phyloP scores from a whole-genome alignment of 306 rosid genomes.

The Ochetophila trinervis region DNA sequence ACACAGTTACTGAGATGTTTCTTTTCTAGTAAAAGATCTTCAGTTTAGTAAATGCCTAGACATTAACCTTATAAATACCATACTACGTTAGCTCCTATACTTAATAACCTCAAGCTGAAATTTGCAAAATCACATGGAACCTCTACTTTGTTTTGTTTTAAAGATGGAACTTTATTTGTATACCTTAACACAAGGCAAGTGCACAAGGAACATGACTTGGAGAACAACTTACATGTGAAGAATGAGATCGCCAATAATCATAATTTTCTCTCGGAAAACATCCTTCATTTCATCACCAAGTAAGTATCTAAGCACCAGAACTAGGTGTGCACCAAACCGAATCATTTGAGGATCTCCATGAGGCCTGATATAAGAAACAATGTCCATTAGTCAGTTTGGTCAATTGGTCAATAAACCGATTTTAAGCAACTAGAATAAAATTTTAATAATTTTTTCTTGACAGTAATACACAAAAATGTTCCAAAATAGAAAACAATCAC shows the following conservation, averaged over 20 bases:
- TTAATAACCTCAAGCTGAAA: neutral
- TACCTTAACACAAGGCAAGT: conserved; percentile 10
- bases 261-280: conserved; percentile 69
- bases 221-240: conserved; percentile 74
- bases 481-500: neutral
- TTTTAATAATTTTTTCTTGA: neutral
- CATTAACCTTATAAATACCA: conserved; percentile 1
- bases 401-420: conserved; percentile 18
- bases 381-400: neutral
- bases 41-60: neutral
- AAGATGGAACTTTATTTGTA: neutral
- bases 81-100: neutral
- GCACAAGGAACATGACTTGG: conserved; percentile 19
- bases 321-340: conserved; percentile 96
- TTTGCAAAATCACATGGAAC: conserved; percentile 2
- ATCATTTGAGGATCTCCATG: conserved; percentile 97
- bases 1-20: neutral
- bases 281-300: conserved; percentile 75
- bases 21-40: too few relatives aligned
- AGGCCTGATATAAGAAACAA: conserved; percentile 53
- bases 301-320: conserved; percentile 86
- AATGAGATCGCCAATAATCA: conserved; percentile 87
- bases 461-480: neutral
- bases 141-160: neutral
- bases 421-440: conserved; percentile 21